Evolutionary conservation across 192 early-diverging fungal genomes (phyloP), one percentile per base, ranked within the genome.

Genomic region (Backusella tuberculispora): DNA sequence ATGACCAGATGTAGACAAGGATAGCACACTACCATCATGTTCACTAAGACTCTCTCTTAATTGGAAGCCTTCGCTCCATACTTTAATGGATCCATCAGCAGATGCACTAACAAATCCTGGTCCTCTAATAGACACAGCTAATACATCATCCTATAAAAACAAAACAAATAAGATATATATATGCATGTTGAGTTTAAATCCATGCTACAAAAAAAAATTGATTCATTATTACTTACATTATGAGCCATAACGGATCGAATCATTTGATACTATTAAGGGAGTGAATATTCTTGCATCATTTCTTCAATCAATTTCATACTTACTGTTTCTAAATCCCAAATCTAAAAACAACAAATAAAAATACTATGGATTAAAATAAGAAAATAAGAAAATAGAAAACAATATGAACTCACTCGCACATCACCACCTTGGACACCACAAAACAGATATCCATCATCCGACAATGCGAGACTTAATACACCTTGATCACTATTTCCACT

Each of bases 321-420:
- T 60, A 80, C 78, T 1, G 92, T 94, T 76, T 94, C 92, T 9
- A 94, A 74, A 72, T 94, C 92, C 85, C 91, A 94, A 19, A 93
- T 90, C 78, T 86, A 74, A 21, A 24, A 63, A 50, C 47, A 50
- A 56, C 3, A 8, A 24, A 56, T 10, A 0, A 53, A 13, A 14
- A 68, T 7, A n/a, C n/a, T 47, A 14, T 17, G 19, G 37, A 42
- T 42, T 15, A 41, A 46, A 21, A 14, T 37, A 40, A 19, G 37
- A 37, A 66, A 66, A 66, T 5, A 6, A 38, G 45, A n/a, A 8
- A 44, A 19, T 21, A 69, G 42, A 44, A 34, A n/a, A 69, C 12
- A 69, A 3, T 17, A 26, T 24, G 12, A 17, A 64, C 69, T 40
- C 76, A 84, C 83, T 75, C 89, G 85, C 66, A 94, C 87, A 43